Percentiles rank a stretch among this genome's conserved stretches.
These are phyloP conservation scores for Botrytis byssoidea DNA, from an alignment of 2,329 filamentous ascomycete genomes.

Conservation along the genomic window DNA sequence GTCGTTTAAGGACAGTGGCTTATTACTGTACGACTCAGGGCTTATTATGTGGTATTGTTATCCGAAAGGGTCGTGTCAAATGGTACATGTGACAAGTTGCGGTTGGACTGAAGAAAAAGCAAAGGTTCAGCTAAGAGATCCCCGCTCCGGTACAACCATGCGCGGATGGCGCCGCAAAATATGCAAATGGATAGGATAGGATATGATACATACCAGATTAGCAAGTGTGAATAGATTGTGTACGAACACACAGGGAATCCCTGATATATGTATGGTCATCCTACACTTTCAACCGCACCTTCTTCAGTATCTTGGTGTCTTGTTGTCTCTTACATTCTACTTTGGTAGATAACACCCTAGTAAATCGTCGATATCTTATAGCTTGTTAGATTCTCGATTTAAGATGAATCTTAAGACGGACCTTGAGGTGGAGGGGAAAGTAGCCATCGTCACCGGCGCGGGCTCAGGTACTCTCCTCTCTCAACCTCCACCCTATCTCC, in stretches of 20 bases:
- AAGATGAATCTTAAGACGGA: background rate
- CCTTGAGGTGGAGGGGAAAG: slow-evolving; percentile 22
- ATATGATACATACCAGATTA: background rate
- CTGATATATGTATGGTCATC: background rate
- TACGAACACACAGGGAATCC: background rate
- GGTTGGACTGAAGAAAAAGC: background rate
- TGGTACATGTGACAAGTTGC: background rate
- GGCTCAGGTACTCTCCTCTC: slow-evolving; percentile 40
- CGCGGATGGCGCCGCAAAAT: background rate
- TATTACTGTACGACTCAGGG: background rate
- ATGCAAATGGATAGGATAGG: background rate
- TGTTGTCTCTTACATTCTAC: background rate
- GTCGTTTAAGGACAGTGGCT: background rate
- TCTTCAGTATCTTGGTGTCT: background rate
- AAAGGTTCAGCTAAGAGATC: background rate
- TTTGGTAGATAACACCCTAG: background rate
- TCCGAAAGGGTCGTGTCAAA: background rate
- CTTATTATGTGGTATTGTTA: background rate
- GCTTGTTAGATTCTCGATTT: background rate
- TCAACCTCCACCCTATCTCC: too few species aligned
- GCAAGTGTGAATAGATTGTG: background rate
- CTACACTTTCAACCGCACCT: background rate
- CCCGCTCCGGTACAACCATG: background rate
- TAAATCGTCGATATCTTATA: background rate
- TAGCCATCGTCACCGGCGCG: slow-evolving; percentile 32